Conservation (phyloP, 1,284 basidiomycete species). For the Ustilago xerochloae region DNA sequence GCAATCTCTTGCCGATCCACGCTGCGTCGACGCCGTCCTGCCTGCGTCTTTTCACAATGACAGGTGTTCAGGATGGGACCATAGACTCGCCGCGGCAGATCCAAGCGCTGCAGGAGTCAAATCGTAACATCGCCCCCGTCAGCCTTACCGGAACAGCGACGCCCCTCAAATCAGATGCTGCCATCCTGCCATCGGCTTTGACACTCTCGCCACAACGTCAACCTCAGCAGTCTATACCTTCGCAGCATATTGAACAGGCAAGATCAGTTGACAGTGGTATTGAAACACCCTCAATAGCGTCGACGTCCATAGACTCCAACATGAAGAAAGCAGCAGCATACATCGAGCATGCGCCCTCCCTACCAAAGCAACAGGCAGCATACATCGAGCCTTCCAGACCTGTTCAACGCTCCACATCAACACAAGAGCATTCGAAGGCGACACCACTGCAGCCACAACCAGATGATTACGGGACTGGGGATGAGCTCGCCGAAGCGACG, state of each 20-base stretch:
- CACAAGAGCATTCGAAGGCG: slow-evolving; percentile 1
- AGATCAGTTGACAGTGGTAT: neutral
- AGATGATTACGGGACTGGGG: slow-evolving; percentile 4
- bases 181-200: neutral
- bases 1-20: neutral
- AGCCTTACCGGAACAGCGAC: neutral
- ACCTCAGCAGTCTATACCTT: neutral
- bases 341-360: too few relatives aligned
- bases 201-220: neutral
- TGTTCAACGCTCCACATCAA: neutral
- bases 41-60: slow-evolving; percentile 7
- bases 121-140: neutral
- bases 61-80: neutral
- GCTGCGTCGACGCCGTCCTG: neutral
- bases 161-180: neutral
- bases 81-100: neutral
- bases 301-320: neutral
- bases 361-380: neutral
- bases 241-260: neutral
- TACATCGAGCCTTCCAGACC: neutral
- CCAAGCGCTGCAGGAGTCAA: slow-evolving; percentile 2
- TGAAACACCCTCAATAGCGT: neutral
- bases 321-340: neutral
- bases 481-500: slow-evolving; percentile 6
- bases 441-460: neutral